Conservation (phyloP, 305 asterid genomes). For the Fraxinus xanthoxyloides region DNA sequence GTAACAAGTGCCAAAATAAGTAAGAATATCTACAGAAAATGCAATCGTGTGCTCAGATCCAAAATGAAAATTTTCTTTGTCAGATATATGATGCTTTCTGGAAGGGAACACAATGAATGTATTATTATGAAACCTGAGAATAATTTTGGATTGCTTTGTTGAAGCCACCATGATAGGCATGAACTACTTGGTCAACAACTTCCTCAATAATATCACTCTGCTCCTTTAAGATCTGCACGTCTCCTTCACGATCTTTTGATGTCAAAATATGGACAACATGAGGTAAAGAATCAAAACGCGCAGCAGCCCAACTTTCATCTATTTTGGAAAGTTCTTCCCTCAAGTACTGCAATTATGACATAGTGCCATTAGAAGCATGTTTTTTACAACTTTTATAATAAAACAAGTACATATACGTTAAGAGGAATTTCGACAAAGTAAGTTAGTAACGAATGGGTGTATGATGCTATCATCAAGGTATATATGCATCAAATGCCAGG, state of each 20-base stretch:
- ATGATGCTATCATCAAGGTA: not conserved
- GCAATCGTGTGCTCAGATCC: not conserved
- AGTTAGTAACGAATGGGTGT: not conserved
- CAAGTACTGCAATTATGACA: slow-evolving; percentile 59
- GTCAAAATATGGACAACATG: slow-evolving; percentile 98
- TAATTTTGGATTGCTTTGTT: slow-evolving; percentile 99
- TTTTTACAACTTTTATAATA: slow-evolving; percentile 5
- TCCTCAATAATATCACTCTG: slow-evolving; percentile 95
- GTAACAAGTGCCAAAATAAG: slow-evolving; percentile 6
- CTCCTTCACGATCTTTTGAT: slow-evolving; percentile 95
- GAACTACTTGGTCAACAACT: slow-evolving; percentile 99
- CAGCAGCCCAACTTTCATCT: slow-evolving; percentile 96
- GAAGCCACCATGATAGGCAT: slow-evolving; percentile 96
- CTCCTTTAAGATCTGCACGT: slow-evolving; percentile 73
- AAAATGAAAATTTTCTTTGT: slow-evolving; percentile 17
- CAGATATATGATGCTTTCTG: slow-evolving; percentile 10
- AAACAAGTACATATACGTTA: slow-evolving; percentile 10
- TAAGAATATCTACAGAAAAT: not conserved
- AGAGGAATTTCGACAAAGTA: not conserved
- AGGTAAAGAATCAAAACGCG: slow-evolving; percentile 97
- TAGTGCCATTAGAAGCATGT: slow-evolving; percentile 19
- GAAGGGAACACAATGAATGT: slow-evolving; percentile 19
- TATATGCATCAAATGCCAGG: slow-evolving; percentile 11
- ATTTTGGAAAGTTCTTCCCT: slow-evolving; percentile 85
- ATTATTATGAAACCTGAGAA: slow-evolving; percentile 77